Percentiles rank a stretch among this genome's conserved stretches.
Evolutionary conservation across 441 rosid genomes (phyloP).

Genomic region (Brassica balearica): DNA sequence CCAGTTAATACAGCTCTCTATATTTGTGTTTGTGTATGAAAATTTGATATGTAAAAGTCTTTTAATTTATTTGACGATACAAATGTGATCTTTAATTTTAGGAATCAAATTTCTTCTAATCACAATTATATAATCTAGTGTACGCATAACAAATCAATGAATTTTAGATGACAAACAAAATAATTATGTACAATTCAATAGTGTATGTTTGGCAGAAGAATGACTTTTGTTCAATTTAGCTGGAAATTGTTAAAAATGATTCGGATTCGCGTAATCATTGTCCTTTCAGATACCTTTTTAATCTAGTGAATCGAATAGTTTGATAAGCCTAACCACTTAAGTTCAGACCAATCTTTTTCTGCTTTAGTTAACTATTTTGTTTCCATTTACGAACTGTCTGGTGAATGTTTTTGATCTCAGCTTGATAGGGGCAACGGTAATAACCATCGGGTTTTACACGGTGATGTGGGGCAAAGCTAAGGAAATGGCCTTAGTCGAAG

Average conservation of each 20-base stretch:
- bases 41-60: slow-evolving; percentile 28
- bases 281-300: neutral
- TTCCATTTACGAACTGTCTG: neutral
- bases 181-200: neutral
- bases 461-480: slow-evolving; percentile 90
- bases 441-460: slow-evolving; percentile 76
- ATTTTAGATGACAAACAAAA: neutral
- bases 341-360: neutral
- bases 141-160: neutral
- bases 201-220: neutral
- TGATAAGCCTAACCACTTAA: neutral
- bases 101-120: slow-evolving; percentile 30
- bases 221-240: neutral
- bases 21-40: neutral
- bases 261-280: neutral
- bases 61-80: slow-evolving; percentile 32
- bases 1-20: slow-evolving; percentile 13
- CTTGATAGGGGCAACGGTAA: slow-evolving; percentile 68
- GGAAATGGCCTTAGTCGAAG: slow-evolving; percentile 58
- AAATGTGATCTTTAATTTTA: slow-evolving; percentile 26
- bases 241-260: neutral
- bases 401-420: slow-evolving; percentile 45
- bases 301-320: neutral
- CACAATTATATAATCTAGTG: neutral
- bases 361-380: neutral